Evolutionary conservation across 345 rosid species (phyloP), one percentile per base, ranked within the genome.

Genomic region (Xanthoceras sorbifolium): DNA sequence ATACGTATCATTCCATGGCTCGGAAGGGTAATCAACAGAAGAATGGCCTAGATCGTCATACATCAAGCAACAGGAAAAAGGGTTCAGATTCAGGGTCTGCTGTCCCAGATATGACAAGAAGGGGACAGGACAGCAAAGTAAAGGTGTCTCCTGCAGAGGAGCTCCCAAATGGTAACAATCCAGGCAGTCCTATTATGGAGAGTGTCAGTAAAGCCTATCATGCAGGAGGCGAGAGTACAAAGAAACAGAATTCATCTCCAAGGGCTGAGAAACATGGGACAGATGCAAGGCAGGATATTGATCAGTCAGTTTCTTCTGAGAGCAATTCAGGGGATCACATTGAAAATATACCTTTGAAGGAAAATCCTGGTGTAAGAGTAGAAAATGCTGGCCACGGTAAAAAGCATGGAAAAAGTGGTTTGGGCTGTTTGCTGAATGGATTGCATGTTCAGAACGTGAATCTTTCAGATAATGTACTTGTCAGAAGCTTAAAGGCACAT

Each of bases 21-120:
- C 92, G 98, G 54, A 91, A 90, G 85, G 86, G 91, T 74, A 94
- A 82, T 79, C 93, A 90, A 26, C 97, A 85, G 85, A 91, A 86
- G 89, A 89, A 89, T 87, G 94, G 94, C 69, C 69, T 90, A 72
- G 88, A 87, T 75, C 86, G 79, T 69, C 85, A 87, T 57, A 59
- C 86, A 42, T 83, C 88, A 71, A 89, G 77, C 67, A 84, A 65
- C 76, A 88, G 83, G 75, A 86, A 80, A 78, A 93, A 73, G 77
- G 85, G 85, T 76, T 69, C 86, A 57, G 91, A 86, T 42, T 84
- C 88, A 40, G 82, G 82, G 48, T 17, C 48, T 71, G 82, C 75
- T 48, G n/a, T 77, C 42, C 73, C 80, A 0, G 83, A 83, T 76
- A 61, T 34, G 55, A 87, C 87, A 74, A 85, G 79, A 44, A 84